Evolutionary conservation across 2,329 filamentous ascomycete species (phyloP).

Genomic region (Sporothrix dimorphospora): DNA sequence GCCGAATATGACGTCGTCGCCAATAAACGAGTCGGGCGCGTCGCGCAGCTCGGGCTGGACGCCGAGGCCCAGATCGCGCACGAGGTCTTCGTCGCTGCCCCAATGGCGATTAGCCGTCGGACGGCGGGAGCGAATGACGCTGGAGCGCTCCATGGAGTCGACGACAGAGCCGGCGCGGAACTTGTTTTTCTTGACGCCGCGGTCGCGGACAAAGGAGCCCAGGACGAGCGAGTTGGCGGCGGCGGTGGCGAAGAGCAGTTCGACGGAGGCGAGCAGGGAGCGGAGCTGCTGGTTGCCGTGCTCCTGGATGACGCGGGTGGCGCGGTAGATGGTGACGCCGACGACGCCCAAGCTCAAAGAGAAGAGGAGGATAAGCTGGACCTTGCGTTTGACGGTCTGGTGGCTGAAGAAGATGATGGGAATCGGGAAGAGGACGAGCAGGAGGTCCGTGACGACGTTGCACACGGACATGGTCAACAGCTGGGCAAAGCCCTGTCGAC

Average conservation of each 20-base stretch:
- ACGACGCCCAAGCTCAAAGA: constrained; percentile 81
- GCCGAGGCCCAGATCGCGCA: constrained; percentile 75
- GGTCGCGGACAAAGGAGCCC: constrained; percentile 88
- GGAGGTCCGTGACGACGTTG: constrained; percentile 85
- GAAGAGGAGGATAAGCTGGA: constrained; percentile 80
- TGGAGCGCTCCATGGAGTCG: constrained; percentile 62
- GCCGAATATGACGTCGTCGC: constrained; percentile 32
- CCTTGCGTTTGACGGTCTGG: constrained; percentile 76
- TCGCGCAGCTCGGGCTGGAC: constrained; percentile 58
- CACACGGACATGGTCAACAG: constrained; percentile 87
- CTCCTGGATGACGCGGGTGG: constrained; percentile 74
- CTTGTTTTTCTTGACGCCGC: constrained; percentile 85
- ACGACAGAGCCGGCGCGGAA: constrained; percentile 69
- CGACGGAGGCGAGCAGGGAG: constrained; percentile 84
- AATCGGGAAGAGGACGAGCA: constrained; percentile 86
- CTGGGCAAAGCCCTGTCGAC: constrained; percentile 84
- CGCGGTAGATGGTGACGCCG: constrained; percentile 75
- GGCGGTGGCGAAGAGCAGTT: constrained; percentile 84
- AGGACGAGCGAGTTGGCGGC: constrained; percentile 89
- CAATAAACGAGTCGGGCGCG: constrained; percentile 35
- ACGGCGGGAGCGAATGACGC: constrained; percentile 45
- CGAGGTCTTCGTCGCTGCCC: constrained; percentile 91
- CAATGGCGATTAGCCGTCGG: constrained; percentile 66
- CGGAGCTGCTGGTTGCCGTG: constrained; percentile 81
- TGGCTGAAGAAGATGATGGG: constrained; percentile 80